Percentiles rank a stretch among this genome's conserved stretches.
These are phyloP conservation scores for Oryza brachyantha DNA, from an alignment of 176 grass and related monocot genomes.

Conservation along the genomic window DNA sequence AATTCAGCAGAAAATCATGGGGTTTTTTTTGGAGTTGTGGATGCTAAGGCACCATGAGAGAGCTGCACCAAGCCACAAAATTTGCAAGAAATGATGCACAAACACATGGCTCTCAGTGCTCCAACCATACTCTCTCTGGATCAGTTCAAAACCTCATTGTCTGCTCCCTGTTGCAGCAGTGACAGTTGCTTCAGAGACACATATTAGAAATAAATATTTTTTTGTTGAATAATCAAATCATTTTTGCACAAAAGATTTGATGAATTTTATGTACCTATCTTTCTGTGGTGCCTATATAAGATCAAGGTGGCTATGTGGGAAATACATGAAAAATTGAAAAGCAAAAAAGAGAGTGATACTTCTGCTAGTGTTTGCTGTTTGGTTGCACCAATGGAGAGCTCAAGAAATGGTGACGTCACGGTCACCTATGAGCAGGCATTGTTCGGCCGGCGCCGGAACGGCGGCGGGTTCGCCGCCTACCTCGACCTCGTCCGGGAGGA, in stretches of 20 bases:
- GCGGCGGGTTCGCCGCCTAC: conserved; percentile 39
- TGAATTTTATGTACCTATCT: background rate
- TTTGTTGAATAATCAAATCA: background rate
- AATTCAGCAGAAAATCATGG: background rate
- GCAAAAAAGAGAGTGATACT: too few relatives aligned
- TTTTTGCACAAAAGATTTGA: background rate
- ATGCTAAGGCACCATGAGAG: conserved; percentile 14
- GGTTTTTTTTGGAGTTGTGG: background rate
- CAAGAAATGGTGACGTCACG: conserved; percentile 30
- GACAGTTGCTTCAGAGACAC: conserved; percentile 28
- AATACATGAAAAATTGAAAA: background rate
- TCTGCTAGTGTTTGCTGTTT: too few relatives aligned
- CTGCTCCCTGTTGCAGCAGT: conserved; percentile 28
- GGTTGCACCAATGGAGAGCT: conserved; percentile 17
- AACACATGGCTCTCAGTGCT: conserved; percentile 19
- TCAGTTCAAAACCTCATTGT: background rate
- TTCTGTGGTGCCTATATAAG: conserved; percentile 29
- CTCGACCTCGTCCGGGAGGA: conserved; percentile 27
- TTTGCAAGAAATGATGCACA: background rate
- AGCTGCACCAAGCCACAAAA: background rate
- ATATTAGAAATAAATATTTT: conserved; percentile 5
- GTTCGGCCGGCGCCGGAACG: conserved; percentile 27
- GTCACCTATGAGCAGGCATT: conserved; percentile 15
- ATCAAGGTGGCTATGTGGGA: background rate
- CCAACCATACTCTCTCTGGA: conserved; percentile 9